A percentile compares a stretch with the other conserved stretches of the same genome.
These are phyloP conservation scores for Ogataea sp. DNA, from an alignment of 805 yeast genomes.

Conservation along the genomic window DNA sequence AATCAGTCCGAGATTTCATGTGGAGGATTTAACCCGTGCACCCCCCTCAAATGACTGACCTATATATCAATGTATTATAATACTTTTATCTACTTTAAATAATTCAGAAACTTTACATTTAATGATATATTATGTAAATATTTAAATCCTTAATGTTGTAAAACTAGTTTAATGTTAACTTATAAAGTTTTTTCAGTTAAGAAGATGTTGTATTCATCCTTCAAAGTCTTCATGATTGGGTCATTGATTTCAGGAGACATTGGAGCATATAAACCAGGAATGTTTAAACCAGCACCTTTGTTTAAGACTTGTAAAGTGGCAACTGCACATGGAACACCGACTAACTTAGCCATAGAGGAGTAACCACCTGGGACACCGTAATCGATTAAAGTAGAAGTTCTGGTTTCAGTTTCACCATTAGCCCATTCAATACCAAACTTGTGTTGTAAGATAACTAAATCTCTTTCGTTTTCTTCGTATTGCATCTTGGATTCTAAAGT, in stretches of 20 bases:
- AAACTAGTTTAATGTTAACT: conserved; percentile 2
- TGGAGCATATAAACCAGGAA: conserved; percentile 89
- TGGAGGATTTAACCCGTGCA: too few relatives aligned
- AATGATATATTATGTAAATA: too few relatives aligned
- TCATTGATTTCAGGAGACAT: conserved; percentile 83
- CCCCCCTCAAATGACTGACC: too few relatives aligned
- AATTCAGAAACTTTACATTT: too few relatives aligned
- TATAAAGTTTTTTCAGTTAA: conserved; percentile 77
- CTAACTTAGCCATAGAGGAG: conserved; percentile 97
- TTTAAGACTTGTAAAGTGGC: conserved; percentile 75
- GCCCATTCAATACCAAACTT: conserved; percentile 97
- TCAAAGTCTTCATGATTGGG: conserved; percentile 85
- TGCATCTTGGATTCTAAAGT: conserved; percentile 94
- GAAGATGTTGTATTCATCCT: conserved; percentile 82
- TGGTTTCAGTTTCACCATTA: conserved; percentile 81
- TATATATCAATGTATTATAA: too few relatives aligned
- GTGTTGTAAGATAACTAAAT: conserved; percentile 91
- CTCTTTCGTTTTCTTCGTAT: conserved; percentile 92
- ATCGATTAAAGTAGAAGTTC: conserved; percentile 93
- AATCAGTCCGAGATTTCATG: too few relatives aligned
- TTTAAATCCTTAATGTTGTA: too few relatives aligned
- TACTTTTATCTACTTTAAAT: too few relatives aligned
- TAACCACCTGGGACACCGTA: conserved; percentile 90
- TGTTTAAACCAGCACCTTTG: conserved; percentile 57
- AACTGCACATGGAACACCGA: conserved; percentile 98